Conservation (phyloP, 2,329 filamentous ascomycete species). For the Claviceps africana region DNA sequence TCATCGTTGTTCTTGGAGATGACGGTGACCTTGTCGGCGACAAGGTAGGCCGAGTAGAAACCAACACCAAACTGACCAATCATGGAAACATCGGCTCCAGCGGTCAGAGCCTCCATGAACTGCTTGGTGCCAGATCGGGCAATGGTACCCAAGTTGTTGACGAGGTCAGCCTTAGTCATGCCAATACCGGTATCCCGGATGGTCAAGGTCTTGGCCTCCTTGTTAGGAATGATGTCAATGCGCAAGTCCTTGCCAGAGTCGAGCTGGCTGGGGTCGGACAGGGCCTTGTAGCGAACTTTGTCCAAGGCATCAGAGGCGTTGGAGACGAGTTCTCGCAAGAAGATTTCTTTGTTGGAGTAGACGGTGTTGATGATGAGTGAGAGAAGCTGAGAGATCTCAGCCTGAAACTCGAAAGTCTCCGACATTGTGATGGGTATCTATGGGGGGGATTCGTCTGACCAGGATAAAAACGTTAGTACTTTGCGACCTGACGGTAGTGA, state of each 20-base stretch:
- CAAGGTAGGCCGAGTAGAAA: constrained; percentile 99
- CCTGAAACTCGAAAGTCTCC: constrained; percentile 99
- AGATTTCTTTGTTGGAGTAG: constrained; percentile 99
- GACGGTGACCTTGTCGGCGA: constrained; percentile 90
- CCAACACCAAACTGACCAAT: constrained; percentile 99
- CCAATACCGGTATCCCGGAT: constrained; percentile 97
- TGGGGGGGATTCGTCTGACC: constrained; percentile 9
- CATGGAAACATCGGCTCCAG: constrained; percentile 99
- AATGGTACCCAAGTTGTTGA: constrained; percentile 99
- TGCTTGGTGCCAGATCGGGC: constrained; percentile 99
- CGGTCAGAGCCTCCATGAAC: constrained; percentile 99
- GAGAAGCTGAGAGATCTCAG: constrained; percentile 99
- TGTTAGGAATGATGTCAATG: constrained; percentile 97
- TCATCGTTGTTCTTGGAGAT: constrained; percentile 99
- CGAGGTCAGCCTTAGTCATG: constrained; percentile 99
- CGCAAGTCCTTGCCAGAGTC: constrained; percentile 95
- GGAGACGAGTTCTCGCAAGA: constrained; percentile 95
- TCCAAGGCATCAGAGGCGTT: constrained; percentile 98
- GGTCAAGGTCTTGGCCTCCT: constrained; percentile 93
- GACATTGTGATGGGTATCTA: constrained; percentile 54
- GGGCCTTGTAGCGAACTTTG: constrained; percentile 98
- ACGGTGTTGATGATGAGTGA: constrained; percentile 99
- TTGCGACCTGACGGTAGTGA: background rate
- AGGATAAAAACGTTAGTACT: background rate
- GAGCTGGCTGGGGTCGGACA: constrained; percentile 94